Conservation (phyloP, 768 basidiomycete species). For the Calocybe gangraenosa region DNA sequence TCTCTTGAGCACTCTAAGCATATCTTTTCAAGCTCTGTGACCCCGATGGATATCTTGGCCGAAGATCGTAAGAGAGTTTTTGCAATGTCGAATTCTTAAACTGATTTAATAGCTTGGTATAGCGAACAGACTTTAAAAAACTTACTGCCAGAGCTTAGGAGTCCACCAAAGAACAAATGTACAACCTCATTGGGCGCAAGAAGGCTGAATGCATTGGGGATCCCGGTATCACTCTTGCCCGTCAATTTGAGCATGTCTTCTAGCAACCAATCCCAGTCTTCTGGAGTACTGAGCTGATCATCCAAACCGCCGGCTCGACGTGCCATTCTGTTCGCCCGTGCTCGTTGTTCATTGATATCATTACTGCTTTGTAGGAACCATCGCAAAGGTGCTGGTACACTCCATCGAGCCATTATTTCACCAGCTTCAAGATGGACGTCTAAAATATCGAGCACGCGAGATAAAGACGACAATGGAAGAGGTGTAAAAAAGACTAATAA, state of each 20-base stretch:
- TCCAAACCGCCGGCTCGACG: conserved; percentile 55
- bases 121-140: conserved; percentile 15
- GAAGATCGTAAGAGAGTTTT: conserved; percentile 50
- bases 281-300: conserved; percentile 51
- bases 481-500: conserved; percentile 81
- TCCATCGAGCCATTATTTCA: conserved; percentile 89
- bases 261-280: conserved; percentile 85
- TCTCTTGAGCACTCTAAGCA: conserved; percentile 81
- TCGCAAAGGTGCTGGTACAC: conserved; percentile 73
- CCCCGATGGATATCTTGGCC: conserved; percentile 44
- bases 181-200: conserved; percentile 67
- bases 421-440: conserved; percentile 94
- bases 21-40: conserved; percentile 62
- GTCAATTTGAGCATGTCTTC: conserved; percentile 88
- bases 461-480: conserved; percentile 68
- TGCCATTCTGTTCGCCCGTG: conserved; percentile 86
- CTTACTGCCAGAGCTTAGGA: conserved; percentile 87
- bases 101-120: background rate
- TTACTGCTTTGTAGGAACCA: conserved; percentile 85
- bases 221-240: conserved; percentile 53
- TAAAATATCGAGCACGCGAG: conserved; percentile 81
- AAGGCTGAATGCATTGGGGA: conserved; percentile 78
- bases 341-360: conserved; percentile 65
- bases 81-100: conserved; percentile 64
- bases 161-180: conserved; percentile 80